Evolutionary conservation across 1,284 basidiomycete genomes (phyloP).

Genomic region (Cutaneotrichosporon daszewskae): DNA sequence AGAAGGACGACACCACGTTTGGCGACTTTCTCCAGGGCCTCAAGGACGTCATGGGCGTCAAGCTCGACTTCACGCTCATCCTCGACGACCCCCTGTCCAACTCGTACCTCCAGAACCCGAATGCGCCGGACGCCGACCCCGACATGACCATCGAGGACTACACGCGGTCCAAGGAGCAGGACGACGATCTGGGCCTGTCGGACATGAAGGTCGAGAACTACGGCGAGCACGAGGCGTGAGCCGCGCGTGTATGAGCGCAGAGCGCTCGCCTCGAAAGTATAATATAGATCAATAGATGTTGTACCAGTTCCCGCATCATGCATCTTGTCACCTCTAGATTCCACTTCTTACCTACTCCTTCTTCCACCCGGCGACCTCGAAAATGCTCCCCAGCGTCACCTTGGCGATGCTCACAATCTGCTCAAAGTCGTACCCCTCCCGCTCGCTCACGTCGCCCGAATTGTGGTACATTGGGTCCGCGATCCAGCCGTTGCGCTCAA

Average conservation of each 20-base stretch:
- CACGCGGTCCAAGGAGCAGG: conserved; percentile 80
- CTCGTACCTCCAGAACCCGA: conserved; percentile 92
- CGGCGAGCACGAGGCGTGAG: too few species aligned
- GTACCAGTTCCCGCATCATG: too few species aligned
- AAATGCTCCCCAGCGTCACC: conserved; percentile 55
- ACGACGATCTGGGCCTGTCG: conserved; percentile 92
- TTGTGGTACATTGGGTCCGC: conserved; percentile 66
- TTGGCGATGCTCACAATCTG: conserved; percentile 75
- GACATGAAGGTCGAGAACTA: conserved; percentile 93
- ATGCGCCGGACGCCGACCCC: conserved; percentile 85
- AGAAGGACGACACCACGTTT: conserved; percentile 58
- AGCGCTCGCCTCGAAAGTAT: too few species aligned
- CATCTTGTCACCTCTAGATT: too few species aligned
- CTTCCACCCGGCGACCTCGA: conserved; percentile 37
- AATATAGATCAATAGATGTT: too few species aligned
- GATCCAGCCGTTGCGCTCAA: conserved; percentile 69
- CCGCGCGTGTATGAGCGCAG: too few species aligned
- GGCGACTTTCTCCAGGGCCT: conserved; percentile 71
- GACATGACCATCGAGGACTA: conserved; percentile 82
- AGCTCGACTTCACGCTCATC: conserved; percentile 79
- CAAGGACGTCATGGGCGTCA: conserved; percentile 71
- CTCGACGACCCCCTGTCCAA: conserved; percentile 94
- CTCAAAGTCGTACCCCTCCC: conserved; percentile 70
- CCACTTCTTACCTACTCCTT: too few species aligned
- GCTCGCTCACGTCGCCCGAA: conserved; percentile 66